Percentiles rank a stretch among this genome's conserved stretches.
phyloP scores from a whole-genome alignment of 2,329 filamentous ascomycete species.

The Coniochaeta sp. region DNA sequence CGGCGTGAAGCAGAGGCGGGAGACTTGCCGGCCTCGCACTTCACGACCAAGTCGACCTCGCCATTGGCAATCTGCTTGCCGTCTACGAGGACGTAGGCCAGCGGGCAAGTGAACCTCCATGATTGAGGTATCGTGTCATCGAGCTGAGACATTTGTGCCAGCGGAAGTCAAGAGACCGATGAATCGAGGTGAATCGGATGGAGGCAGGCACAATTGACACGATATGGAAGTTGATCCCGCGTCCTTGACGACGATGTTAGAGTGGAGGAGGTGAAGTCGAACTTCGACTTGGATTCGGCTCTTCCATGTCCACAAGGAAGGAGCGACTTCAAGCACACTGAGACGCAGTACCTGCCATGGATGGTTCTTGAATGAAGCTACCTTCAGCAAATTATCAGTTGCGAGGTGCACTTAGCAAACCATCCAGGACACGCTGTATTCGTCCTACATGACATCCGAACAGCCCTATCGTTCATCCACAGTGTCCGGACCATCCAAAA shows the following conservation, averaged over 20 bases:
- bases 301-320: neutral
- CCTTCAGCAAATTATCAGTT: too few relatives aligned
- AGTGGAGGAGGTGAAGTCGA: neutral
- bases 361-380: too few relatives aligned
- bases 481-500: neutral
- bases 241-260: too few relatives aligned
- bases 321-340: neutral
- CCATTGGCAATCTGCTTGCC: neutral
- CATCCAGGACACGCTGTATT: too few relatives aligned
- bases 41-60: neutral
- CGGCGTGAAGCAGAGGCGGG: neutral
- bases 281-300: neutral
- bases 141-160: neutral
- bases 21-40: neutral
- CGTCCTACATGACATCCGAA: neutral
- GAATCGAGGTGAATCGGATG: too few relatives aligned
- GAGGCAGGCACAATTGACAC: too few relatives aligned
- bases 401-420: too few relatives aligned
- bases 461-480: neutral
- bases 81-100: neutral
- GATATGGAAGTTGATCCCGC: too few relatives aligned
- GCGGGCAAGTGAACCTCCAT: neutral
- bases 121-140: neutral
- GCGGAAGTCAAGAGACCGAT: neutral
- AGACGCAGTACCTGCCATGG: neutral